Conservation (phyloP, 345 rosid genomes). For the Leavenworthia alabamica region DNA sequence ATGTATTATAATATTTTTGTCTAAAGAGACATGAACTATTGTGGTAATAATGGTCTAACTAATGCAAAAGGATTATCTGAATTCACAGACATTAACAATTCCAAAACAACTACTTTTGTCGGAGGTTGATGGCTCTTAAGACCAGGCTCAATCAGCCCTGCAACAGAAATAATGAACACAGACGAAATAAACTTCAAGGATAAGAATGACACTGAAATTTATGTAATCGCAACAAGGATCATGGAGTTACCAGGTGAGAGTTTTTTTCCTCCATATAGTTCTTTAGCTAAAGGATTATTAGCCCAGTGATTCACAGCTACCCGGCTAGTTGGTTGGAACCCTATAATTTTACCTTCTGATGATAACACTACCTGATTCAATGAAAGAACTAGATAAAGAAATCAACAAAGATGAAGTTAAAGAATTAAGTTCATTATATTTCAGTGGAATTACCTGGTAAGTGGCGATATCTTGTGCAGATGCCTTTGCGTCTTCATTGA, state of each 20-base stretch:
- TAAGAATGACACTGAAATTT: background rate
- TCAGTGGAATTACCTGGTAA: conserved; percentile 51
- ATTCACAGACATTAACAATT: conserved; percentile 59
- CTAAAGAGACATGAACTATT: background rate
- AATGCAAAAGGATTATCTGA: conserved; percentile 50
- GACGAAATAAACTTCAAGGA: background rate
- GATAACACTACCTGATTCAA: conserved; percentile 55
- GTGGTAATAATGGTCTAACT: conserved; percentile 46
- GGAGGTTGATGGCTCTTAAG: conserved; percentile 43
- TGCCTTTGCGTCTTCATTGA: conserved; percentile 41
- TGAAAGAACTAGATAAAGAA: background rate
- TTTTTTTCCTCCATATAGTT: conserved; percentile 53
- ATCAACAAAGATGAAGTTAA: background rate
- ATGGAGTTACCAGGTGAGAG: conserved; percentile 51
- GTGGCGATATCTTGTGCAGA: conserved; percentile 62
- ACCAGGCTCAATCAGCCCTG: conserved; percentile 65
- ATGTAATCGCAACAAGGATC: background rate
- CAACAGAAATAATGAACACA: conserved; percentile 7
- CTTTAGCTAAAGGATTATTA: conserved; percentile 64
- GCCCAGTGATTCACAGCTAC: conserved; percentile 75
- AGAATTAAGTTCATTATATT: background rate
- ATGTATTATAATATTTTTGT: background rate
- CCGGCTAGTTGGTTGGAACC: conserved; percentile 71
- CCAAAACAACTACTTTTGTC: conserved; percentile 46
- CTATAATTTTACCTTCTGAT: conserved; percentile 55